phyloP scores from a whole-genome alignment of 768 basidiomycete genomes.

The Hypsizygus marmoreus region DNA sequence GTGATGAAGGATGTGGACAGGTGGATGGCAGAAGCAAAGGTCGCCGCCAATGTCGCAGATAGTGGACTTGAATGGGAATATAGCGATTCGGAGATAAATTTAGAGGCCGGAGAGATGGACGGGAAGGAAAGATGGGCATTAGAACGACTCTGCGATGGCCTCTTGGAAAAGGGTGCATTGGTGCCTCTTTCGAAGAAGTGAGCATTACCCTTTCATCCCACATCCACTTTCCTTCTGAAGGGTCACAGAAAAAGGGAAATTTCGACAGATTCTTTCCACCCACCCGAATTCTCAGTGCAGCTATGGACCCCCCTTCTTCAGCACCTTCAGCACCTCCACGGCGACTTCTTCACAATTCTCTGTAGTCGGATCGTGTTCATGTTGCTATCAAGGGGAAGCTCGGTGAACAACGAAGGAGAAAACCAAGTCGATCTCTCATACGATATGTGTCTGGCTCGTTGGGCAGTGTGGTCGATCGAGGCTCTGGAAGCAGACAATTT shows the following conservation, averaged over 20 bases:
- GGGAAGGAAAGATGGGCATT: constrained; percentile 66
- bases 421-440: constrained; percentile 44
- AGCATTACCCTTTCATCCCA: constrained; percentile 18
- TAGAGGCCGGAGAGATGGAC: constrained; percentile 40
- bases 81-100: constrained; percentile 23
- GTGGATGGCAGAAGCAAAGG: constrained; percentile 76
- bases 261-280: constrained; percentile 43
- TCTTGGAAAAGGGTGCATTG: constrained; percentile 72
- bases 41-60: constrained; percentile 54
- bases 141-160: constrained; percentile 62
- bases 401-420: constrained; percentile 13
- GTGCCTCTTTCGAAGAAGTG: constrained; percentile 88
- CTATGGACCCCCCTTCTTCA: constrained; percentile 69
- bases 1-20: constrained; percentile 67
- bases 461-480: constrained; percentile 65
- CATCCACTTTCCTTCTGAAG: constrained; percentile 48
- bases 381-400: constrained; percentile 23
- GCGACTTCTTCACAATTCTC: constrained; percentile 53
- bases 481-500: constrained; percentile 32
- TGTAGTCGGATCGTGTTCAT: constrained; percentile 43
- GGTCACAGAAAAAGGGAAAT: constrained; percentile 56
- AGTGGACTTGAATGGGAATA: constrained; percentile 52
- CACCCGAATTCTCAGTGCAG: constrained; percentile 51
- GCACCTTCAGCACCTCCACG: constrained; percentile 58
- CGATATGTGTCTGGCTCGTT: constrained; percentile 63